A percentile compares a stretch with the other conserved stretches of the same genome.
Conservation (phyloP, 1,284 basidiomycete genomes). For the Vanrija sp. region DNA sequence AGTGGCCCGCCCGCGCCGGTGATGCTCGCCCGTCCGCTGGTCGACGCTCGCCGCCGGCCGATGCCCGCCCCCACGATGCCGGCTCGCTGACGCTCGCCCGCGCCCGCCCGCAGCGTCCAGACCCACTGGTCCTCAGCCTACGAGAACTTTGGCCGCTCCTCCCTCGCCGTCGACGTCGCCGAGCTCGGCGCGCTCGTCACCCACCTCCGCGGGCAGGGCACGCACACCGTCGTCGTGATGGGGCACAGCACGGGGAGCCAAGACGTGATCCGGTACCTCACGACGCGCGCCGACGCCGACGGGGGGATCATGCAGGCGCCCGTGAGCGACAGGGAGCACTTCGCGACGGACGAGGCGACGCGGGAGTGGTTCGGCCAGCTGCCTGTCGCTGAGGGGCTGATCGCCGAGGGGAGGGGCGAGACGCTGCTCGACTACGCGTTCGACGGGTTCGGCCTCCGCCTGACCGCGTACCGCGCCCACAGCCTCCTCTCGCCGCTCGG, state of each 20-base stretch:
- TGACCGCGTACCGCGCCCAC: conserved; percentile 40
- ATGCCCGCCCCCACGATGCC: too few species aligned
- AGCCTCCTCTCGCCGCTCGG: conserved; percentile 40
- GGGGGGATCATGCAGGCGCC: conserved; percentile 50
- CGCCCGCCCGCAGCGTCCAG: conserved; percentile 31
- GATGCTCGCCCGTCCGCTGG: too few species aligned
- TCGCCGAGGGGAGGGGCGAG: conserved; percentile 30
- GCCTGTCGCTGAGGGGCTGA: conserved; percentile 24
- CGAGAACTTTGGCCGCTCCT: conserved; percentile 38
- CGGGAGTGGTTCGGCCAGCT: conserved; percentile 18
- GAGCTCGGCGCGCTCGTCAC: conserved; percentile 41
- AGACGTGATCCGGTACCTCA: conserved; percentile 46
- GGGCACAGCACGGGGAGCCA: conserved; percentile 50
- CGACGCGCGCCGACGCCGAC: conserved; percentile 23
- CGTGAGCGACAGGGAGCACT: conserved; percentile 44
- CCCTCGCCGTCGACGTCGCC: conserved; percentile 33
- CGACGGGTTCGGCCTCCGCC: conserved; percentile 20
- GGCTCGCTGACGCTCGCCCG: background rate
- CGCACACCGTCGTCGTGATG: conserved; percentile 35
- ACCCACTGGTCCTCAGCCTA: conserved; percentile 45
- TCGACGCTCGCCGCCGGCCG: background rate
- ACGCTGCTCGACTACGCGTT: conserved; percentile 27
- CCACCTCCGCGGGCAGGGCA: conserved; percentile 32
- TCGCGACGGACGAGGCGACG: conserved; percentile 9
- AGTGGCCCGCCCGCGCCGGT: too few species aligned